Base-by-base conservation (phyloP, 352 stramenopile genomes). In the Thalassiosira ordinaria region DNA sequence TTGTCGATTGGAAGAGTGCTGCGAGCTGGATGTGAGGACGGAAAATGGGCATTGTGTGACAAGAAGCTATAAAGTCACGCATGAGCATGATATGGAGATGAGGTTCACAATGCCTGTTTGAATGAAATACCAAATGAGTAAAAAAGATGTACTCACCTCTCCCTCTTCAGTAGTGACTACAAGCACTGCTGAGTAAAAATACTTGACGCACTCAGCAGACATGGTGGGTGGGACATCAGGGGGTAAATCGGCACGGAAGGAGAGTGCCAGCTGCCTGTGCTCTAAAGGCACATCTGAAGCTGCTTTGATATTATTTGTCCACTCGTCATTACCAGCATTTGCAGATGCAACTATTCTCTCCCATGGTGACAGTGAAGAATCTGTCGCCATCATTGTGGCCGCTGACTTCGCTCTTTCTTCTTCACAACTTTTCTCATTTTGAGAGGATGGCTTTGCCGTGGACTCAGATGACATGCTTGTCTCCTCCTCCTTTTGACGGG, bases 101-200 rank as follows among this genome's bases (percentile, higher is more conserved):
- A n/a, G n/a, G n/a, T n/a, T n/a, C n/a, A n/a, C n/a, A n/a, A 26
- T 22, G 53, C 1, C 27, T 29, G 7, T 57, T 27, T 35, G 9
- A 59, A 74, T 56, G 14, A 27, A 31, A 61, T 24, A 41, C 22
- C 8, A 52, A 22, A 56, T 29, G 18, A 39, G 7, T 2, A 60
- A 56, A 27, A 46, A 44, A 75, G 18, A 27, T 39, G 14, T 0
- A 68, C 53, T 70, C 14, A 81, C 70, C 51, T 84, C 41, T 47
- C 75, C 75, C 11, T 55, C 13, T 22, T 29, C 49, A 18, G 63
- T 82, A 14, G 69, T 82, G 8, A 91, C 75, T 39, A 82, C 76
- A 26, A 91, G 49, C 11, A 92, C 70, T 33, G 78, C 78, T 4
- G 80, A 82, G 63, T 93, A 93, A 68, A 84, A 91, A 57, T 91